Conservation (phyloP, 495 filamentous ascomycete species). For the Glarea lozoyensis region DNA sequence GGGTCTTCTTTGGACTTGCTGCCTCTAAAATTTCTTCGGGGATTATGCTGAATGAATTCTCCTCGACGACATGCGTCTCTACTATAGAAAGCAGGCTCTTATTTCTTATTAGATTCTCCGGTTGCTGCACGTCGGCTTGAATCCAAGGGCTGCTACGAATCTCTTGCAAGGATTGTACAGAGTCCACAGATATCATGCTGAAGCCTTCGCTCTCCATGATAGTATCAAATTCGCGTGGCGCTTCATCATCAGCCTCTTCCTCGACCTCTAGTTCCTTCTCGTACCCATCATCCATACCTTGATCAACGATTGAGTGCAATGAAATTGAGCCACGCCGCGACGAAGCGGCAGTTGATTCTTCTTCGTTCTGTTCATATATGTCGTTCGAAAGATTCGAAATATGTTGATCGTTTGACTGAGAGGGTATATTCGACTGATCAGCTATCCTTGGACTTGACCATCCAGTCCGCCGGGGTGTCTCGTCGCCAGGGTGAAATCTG, state of each 20-base stretch:
- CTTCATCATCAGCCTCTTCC: conserved; percentile 11
- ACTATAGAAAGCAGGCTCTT: conserved; percentile 1
- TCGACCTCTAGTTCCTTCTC: conserved; percentile 12
- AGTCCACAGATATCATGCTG: conserved; percentile 25
- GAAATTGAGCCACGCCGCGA: no score
- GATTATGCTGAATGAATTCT: conserved; percentile 39
- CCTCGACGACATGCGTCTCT: conserved; percentile 11
- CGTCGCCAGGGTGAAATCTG: conserved; percentile 15
- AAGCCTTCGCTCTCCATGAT: conserved; percentile 23
- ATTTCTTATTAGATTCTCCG: conserved; percentile 3
- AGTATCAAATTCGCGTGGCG: conserved; percentile 19
- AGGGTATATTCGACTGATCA: not conserved
- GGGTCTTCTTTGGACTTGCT: conserved; percentile 29
- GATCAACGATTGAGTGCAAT: no score
- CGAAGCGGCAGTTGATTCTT: not conserved
- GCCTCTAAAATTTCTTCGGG: conserved; percentile 32
- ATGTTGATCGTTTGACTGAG: conserved; percentile 1
- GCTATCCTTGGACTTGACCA: conserved; percentile 20
- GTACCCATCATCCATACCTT: conserved; percentile 6
- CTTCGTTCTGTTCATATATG: not conserved
- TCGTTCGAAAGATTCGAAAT: not conserved
- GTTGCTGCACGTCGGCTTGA: not conserved
- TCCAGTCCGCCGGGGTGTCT: conserved; percentile 13
- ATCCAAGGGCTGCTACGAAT: conserved; percentile 18
- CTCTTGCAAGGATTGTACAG: conserved; percentile 19